Percentiles rank a stretch among this genome's conserved stretches.
phyloP scores from a whole-genome alignment of 2,329 filamentous ascomycete species.

The Byssochlamys sp. region DNA sequence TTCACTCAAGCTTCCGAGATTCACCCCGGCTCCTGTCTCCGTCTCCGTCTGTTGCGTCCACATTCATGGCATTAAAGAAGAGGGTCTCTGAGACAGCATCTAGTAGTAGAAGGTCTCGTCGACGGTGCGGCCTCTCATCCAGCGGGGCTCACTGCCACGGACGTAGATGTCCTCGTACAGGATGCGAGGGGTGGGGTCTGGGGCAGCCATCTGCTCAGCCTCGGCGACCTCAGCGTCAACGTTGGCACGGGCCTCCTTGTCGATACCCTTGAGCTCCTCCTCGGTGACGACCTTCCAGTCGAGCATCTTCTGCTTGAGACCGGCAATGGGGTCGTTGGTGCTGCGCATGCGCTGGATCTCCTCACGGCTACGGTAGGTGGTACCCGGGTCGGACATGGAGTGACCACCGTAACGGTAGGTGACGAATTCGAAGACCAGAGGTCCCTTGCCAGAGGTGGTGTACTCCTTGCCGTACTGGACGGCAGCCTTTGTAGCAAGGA shows the following conservation, averaged over 20 bases:
- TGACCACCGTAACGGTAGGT: slow-evolving; percentile 98
- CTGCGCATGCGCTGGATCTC: slow-evolving; percentile 99
- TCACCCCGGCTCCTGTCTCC: neutral
- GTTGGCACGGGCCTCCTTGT: slow-evolving; percentile 79
- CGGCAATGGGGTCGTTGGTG: slow-evolving; percentile 95
- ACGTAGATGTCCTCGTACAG: slow-evolving; percentile 97
- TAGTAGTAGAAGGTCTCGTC: slow-evolving; percentile 86
- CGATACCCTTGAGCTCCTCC: slow-evolving; percentile 89
- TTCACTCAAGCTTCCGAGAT: neutral
- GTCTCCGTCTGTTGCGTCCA: neutral
- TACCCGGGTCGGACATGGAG: slow-evolving; percentile 99
- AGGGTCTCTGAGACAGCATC: slow-evolving; percentile 10
- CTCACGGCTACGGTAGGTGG: slow-evolving; percentile 97
- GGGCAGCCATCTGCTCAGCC: slow-evolving; percentile 77
- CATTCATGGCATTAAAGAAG: neutral
- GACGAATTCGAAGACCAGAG: slow-evolving; percentile 94
- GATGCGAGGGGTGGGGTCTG: slow-evolving; percentile 69
- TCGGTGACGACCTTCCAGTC: slow-evolving; percentile 88
- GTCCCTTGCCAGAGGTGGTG: slow-evolving; percentile 72
- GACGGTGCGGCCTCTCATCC: slow-evolving; percentile 73
- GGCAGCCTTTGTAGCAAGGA: slow-evolving; percentile 92
- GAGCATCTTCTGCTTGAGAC: slow-evolving; percentile 93
- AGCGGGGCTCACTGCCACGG: slow-evolving; percentile 73
- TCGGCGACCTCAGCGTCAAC: slow-evolving; percentile 84
- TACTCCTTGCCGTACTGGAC: slow-evolving; percentile 89